Evolutionary conservation across 208 protist genomes (phyloP).

Genomic region (Strigomonas culicis): DNA sequence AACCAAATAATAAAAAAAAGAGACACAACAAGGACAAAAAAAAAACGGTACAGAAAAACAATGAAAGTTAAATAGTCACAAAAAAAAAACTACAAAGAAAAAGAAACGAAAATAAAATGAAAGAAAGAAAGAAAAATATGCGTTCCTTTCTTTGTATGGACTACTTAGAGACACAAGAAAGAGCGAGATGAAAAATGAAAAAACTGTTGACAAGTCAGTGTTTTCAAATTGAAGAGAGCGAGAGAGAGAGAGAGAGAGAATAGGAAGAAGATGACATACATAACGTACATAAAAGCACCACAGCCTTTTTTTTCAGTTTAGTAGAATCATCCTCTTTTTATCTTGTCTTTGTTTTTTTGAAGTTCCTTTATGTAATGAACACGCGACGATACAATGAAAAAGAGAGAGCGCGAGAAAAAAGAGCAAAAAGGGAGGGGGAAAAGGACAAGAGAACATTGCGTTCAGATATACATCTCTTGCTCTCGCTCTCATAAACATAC

Average conservation of each 20-base stretch:
- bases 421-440: not conserved
- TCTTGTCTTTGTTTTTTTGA: conserved; percentile 1
- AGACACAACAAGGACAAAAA: conserved; percentile 10
- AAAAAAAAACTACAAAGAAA: conserved; percentile 16
- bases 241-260: conserved; percentile 4
- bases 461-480: not conserved
- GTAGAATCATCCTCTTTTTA: too few relatives aligned
- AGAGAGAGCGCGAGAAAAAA: not conserved
- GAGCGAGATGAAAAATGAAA: conserved; percentile 9
- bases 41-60: too few relatives aligned
- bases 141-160: conserved; percentile 3
- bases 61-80: conserved; percentile 8
- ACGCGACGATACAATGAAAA: not conserved
- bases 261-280: not conserved
- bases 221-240: not conserved
- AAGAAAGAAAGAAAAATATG: conserved; percentile 18
- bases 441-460: not conserved
- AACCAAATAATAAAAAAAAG: conserved; percentile 8
- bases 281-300: not conserved
- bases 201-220: conserved; percentile 2
- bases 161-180: conserved; percentile 14
- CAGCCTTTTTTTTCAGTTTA: too few relatives aligned
- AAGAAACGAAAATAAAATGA: conserved; percentile 8
- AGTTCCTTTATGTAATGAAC: not conserved
- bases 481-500: not conserved